These are phyloP conservation scores for Penicillium capsulatum DNA, from an alignment of 2,329 filamentous ascomycete genomes.

Conservation along the genomic window DNA sequence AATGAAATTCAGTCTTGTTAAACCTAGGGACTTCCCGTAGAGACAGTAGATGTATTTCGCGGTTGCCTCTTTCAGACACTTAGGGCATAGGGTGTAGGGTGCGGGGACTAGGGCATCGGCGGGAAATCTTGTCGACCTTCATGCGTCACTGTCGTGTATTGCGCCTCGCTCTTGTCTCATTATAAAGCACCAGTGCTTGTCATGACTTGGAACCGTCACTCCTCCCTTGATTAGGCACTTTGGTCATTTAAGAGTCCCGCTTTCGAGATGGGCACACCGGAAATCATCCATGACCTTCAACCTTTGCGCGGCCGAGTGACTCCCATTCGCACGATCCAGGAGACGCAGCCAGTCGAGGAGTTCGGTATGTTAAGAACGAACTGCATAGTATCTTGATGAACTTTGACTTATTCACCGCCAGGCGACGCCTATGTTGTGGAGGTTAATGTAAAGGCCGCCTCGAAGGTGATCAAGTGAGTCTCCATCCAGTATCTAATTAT, in stretches of 20 bases:
- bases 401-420: slow-evolving; percentile 21
- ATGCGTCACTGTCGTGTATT: slow-evolving; percentile 4
- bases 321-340: slow-evolving; percentile 43
- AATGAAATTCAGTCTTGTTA: too few species aligned
- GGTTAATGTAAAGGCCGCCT: slow-evolving; percentile 43
- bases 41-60: not conserved
- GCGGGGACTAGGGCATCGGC: slow-evolving; percentile 15
- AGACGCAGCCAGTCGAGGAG: slow-evolving; percentile 39
- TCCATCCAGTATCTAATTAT: not conserved
- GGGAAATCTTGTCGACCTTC: slow-evolving; percentile 12
- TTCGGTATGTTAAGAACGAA: slow-evolving; percentile 32
- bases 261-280: slow-evolving; percentile 21
- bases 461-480: slow-evolving; percentile 42
- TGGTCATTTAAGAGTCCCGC: not conserved
- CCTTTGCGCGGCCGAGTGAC: slow-evolving; percentile 35
- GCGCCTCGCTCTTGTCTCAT: not conserved
- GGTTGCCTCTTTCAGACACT: slow-evolving; percentile 3
- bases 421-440: slow-evolving; percentile 44
- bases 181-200: not conserved
- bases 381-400: not conserved
- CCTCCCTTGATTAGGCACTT: not conserved
- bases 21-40: too few species aligned
- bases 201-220: not conserved
- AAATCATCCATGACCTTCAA: slow-evolving; percentile 23
- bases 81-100: slow-evolving; percentile 23